Evolutionary conservation across 1,284 basidiomycete species (phyloP).

Genomic region (Naganishia sp.): DNA sequence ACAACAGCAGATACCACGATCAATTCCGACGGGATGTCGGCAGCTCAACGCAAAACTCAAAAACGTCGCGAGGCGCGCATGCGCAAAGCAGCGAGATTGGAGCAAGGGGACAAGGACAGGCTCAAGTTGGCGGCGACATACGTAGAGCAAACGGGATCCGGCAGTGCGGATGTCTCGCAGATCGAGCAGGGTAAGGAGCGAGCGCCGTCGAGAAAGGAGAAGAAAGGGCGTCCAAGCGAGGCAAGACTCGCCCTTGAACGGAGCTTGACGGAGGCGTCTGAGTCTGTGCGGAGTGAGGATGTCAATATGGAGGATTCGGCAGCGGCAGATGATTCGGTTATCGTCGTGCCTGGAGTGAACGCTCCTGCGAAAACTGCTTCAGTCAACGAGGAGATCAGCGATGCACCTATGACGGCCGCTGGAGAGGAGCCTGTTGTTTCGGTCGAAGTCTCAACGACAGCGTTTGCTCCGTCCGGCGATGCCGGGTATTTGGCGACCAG

Average conservation of each 20-base stretch:
- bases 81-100: not conserved
- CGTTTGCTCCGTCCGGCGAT: too few species aligned
- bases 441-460: too few species aligned
- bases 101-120: not conserved
- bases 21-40: not conserved
- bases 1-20: too few species aligned
- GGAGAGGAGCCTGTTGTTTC: too few species aligned
- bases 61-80: too few species aligned
- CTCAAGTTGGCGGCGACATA: slow-evolving; percentile 1
- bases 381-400: not conserved
- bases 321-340: not conserved
- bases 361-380: not conserved
- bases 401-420: too few species aligned
- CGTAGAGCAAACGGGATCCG: not conserved
- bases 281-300: not conserved
- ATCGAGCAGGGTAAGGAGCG: not conserved
- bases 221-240: not conserved
- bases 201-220: not conserved
- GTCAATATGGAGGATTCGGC: slow-evolving; percentile 10
- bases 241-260: not conserved
- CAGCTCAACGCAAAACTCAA: not conserved
- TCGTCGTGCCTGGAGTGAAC: not conserved
- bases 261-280: not conserved
- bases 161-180: not conserved
- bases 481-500: too few species aligned